Conservation (phyloP, 208 protist genomes). For the Leishmania arabica region DNA sequence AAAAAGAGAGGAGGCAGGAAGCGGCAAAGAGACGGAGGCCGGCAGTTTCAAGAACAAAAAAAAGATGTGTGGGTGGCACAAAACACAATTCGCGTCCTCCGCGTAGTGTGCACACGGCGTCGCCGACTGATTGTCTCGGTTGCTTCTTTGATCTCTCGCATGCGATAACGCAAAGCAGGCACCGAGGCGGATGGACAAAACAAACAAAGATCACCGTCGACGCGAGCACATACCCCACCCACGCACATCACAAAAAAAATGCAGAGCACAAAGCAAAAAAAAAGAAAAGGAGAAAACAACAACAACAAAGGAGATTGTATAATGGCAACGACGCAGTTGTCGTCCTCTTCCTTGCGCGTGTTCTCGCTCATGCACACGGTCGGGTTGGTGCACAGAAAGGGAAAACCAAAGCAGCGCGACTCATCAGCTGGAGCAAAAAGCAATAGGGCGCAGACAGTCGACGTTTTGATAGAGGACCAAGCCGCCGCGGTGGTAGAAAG, state of each 20-base stretch:
- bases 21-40: background rate
- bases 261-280: background rate
- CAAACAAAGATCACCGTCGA: no score
- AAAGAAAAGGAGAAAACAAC: background rate
- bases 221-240: no score
- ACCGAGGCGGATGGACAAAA: no score
- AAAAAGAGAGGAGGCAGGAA: background rate
- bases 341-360: background rate
- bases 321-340: background rate
- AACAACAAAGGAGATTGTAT: background rate
- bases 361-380: background rate
- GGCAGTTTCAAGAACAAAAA: background rate
- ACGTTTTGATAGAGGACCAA: background rate
- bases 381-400: background rate
- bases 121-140: background rate
- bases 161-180: background rate
- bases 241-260: background rate
- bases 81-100: background rate
- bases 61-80: background rate
- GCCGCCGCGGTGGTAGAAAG: background rate
- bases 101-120: background rate
- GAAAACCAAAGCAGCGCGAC: background rate
- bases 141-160: background rate
- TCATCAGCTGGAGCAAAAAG: background rate
- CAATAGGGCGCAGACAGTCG: background rate